Evolutionary conservation across 2,329 filamentous ascomycete species (phyloP).

Genomic region (Diaporthe eres): DNA sequence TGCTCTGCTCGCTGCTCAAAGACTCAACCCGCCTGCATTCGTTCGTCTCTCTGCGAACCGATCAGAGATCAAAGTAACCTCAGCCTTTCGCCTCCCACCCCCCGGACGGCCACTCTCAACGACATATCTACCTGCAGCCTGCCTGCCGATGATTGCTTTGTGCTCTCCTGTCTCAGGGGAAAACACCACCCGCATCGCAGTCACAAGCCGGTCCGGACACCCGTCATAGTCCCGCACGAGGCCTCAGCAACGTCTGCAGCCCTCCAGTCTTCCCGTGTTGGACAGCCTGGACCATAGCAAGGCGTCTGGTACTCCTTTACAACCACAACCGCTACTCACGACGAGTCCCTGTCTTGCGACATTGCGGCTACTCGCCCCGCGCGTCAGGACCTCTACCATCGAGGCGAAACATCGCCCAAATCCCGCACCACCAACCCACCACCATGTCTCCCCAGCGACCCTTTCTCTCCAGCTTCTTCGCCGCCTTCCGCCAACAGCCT

Average conservation of each 20-base stretch:
- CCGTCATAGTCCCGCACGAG: background rate
- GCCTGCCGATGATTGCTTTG: constrained; percentile 26
- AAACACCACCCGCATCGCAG: constrained; percentile 13
- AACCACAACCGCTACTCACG: background rate
- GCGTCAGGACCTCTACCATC: constrained; percentile 1
- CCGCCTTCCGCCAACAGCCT: constrained; percentile 66
- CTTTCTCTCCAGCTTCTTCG: constrained; percentile 70
- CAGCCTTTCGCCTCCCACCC: background rate
- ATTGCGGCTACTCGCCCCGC: background rate
- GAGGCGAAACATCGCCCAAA: constrained; percentile 2
- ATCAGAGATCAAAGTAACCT: background rate
- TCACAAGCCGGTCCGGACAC: constrained; percentile 9
- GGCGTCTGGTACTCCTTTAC: background rate
- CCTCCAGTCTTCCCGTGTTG: background rate
- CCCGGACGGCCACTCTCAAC: background rate
- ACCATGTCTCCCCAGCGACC: constrained; percentile 69
- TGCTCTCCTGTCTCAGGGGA: constrained; percentile 23
- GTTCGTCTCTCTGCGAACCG: constrained; percentile 3
- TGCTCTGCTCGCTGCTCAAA: background rate
- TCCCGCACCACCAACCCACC: constrained; percentile 34
- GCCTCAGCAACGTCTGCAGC: background rate
- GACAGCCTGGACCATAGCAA: background rate
- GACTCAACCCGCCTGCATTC: background rate
- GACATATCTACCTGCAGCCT: constrained; percentile 6
- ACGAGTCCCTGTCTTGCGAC: background rate